Evolutionary conservation across 2,329 filamentous ascomycete genomes (phyloP).

Genomic region (Pyrenochaeta sp.): DNA sequence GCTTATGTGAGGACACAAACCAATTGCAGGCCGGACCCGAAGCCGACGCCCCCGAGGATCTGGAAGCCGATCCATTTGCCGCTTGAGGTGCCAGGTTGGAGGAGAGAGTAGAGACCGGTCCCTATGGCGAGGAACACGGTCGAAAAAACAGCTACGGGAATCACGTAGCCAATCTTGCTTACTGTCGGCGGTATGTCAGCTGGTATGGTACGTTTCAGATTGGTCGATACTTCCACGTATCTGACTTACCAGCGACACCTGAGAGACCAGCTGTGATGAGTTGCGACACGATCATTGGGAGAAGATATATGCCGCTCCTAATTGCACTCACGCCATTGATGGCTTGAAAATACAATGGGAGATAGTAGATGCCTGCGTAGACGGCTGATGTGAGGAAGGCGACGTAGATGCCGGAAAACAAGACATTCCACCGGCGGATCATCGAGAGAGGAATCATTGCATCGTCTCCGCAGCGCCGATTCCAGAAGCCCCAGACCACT

Average conservation of each 20-base stretch:
- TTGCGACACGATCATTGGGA: background rate
- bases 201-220: background rate
- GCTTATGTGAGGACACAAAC: slow-evolving; percentile 1
- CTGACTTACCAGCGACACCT: background rate
- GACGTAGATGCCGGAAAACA: background rate
- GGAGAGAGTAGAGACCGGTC: background rate
- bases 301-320: background rate
- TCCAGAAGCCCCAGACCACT: background rate
- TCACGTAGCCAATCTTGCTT: background rate
- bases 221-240: background rate
- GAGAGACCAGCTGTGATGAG: background rate
- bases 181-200: background rate
- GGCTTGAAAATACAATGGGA: background rate
- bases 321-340: background rate
- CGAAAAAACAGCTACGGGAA: background rate
- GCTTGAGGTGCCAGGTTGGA: background rate
- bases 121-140: background rate
- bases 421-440: background rate
- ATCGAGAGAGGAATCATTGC: background rate
- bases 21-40: background rate
- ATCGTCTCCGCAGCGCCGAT: background rate
- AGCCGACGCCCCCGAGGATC: background rate
- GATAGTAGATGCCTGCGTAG: background rate
- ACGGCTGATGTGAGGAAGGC: background rate
- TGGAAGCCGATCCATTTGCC: background rate